phyloP scores from a whole-genome alignment of 2,329 filamentous ascomycete genomes.

The Emmonsiellopsis sp. region DNA sequence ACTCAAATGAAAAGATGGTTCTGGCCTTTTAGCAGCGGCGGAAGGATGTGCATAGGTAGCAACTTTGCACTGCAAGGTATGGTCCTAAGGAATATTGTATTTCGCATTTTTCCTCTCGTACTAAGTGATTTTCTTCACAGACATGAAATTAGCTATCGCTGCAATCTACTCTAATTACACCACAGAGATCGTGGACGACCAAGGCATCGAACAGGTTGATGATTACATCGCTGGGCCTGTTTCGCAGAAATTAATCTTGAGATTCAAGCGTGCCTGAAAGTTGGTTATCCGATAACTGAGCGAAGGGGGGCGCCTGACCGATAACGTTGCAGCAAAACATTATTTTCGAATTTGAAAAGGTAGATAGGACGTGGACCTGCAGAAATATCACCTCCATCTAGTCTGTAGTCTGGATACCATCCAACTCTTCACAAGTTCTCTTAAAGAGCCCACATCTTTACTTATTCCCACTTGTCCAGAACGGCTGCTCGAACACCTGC shows the following conservation, averaged over 20 bases:
- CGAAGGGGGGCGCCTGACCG: neutral
- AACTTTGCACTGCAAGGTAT: conserved; percentile 38
- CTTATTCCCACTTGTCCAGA: too few species aligned
- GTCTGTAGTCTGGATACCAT: too few species aligned
- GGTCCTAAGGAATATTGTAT: neutral
- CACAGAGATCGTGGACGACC: conserved; percentile 49
- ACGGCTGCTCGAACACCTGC: too few species aligned
- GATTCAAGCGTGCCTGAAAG: conserved; percentile 9
- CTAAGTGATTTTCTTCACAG: conserved; percentile 27
- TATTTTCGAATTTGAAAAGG: neutral
- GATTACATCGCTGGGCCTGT: conserved; percentile 36
- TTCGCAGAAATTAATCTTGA: conserved; percentile 21
- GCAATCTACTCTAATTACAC: conserved; percentile 58
- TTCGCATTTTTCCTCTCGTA: neutral
- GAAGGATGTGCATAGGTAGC: conserved; percentile 41
- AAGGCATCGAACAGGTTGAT: conserved; percentile 51
- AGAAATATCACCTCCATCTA: neutral
- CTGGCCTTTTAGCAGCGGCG: conserved; percentile 41
- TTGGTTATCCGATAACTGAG: neutral
- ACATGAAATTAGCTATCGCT: conserved; percentile 60
- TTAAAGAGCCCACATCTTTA: too few species aligned
- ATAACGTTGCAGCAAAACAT: neutral
- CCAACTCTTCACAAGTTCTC: too few species aligned
- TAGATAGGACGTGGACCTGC: neutral
- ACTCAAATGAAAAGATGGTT: conserved; percentile 39